Percentiles rank a stretch among this genome's conserved stretches.
phyloP scores from a whole-genome alignment of 768 basidiomycete species.

The Suillus occidentalis region DNA sequence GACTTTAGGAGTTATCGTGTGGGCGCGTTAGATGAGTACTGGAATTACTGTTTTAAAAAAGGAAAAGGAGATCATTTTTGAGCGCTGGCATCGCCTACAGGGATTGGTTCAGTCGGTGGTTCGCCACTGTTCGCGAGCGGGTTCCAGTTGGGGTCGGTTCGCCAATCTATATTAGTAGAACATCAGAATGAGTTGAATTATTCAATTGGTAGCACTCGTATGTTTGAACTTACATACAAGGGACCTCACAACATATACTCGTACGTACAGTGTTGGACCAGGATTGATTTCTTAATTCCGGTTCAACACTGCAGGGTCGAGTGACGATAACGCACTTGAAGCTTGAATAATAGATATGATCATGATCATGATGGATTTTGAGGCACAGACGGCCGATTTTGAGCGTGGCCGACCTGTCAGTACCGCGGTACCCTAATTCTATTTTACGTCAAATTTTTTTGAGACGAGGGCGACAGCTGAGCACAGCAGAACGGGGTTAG shows the following conservation, averaged over 20 bases:
- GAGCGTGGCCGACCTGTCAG: not conserved
- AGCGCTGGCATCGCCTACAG: not conserved
- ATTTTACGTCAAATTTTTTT: not conserved
- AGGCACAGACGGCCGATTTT: not conserved
- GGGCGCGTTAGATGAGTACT: not conserved
- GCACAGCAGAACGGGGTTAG: not conserved
- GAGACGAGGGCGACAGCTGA: too few species aligned
- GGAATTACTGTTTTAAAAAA: too few species aligned
- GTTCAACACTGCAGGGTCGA: not conserved
- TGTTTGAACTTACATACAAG: not conserved
- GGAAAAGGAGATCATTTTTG: not conserved
- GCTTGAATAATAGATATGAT: not conserved
- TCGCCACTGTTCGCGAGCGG: conserved; percentile 3
- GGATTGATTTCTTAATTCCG: too few species aligned
- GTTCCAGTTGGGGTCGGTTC: not conserved
- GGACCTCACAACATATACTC: not conserved
- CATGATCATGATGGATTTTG: not conserved
- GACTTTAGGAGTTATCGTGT: not conserved
- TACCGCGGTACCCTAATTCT: too few species aligned
- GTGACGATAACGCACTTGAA: not conserved
- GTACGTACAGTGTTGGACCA: too few species aligned
- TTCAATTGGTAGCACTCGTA: not conserved
- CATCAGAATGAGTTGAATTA: not conserved
- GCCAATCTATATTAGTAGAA: not conserved
- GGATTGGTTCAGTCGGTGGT: not conserved